Percentiles rank a stretch among this genome's conserved stretches.
These are phyloP conservation scores for Diaporthe ampelina DNA, from an alignment of 2,329 filamentous ascomycete genomes.

Conservation along the genomic window DNA sequence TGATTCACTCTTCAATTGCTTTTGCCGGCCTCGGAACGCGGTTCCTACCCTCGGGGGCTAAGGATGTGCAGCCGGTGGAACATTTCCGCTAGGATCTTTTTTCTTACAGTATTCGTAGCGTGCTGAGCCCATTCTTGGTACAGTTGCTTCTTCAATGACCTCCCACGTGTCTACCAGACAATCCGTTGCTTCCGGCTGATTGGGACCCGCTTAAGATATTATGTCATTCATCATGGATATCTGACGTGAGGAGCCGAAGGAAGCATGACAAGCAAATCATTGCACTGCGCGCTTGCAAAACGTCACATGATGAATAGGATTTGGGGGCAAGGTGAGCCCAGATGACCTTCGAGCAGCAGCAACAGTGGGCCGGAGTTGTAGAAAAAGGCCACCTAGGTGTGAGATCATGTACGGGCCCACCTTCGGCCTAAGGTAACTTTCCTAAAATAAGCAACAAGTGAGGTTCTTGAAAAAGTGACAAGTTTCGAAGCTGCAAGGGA, in stretches of 20 bases:
- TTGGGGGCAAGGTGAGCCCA: neutral
- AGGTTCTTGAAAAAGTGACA: neutral
- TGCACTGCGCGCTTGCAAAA: neutral
- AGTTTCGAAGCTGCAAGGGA: conserved; percentile 9
- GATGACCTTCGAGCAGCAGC: neutral
- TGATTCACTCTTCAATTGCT: neutral
- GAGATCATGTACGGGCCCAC: neutral
- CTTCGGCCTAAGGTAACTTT: neutral
- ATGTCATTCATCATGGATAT: neutral
- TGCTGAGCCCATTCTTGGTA: neutral
- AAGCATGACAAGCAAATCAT: neutral
- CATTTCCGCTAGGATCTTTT: neutral
- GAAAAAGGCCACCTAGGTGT: neutral
- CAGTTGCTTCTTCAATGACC: neutral
- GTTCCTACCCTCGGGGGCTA: conserved; percentile 3
- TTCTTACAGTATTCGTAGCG: neutral
- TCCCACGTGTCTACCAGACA: conserved; percentile 22
- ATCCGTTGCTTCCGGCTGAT: neutral
- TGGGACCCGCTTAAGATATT: neutral
- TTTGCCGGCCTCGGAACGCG: conserved; percentile 14
- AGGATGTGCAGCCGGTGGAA: conserved; percentile 16
- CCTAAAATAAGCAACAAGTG: conserved; percentile 14
- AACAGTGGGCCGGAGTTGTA: neutral
- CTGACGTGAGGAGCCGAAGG: neutral
- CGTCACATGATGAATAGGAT: neutral